Evolutionary conservation across 2,329 filamentous ascomycete genomes (phyloP).

Genomic region (Alternaria arbusti): DNA sequence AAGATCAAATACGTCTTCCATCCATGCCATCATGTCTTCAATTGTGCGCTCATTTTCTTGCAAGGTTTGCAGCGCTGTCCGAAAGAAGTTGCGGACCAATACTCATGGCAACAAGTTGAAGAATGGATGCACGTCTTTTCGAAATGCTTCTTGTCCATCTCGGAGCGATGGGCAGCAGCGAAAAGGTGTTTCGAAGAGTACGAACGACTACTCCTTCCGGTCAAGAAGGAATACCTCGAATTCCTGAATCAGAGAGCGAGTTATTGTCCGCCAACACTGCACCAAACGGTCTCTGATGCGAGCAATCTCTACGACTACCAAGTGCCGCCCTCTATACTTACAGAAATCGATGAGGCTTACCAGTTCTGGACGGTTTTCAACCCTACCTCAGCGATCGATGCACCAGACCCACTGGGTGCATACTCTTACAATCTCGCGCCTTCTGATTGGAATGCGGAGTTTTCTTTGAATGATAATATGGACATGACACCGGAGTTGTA

Average conservation of each 20-base stretch:
- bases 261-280: constrained; percentile 18
- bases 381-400: constrained; percentile 31
- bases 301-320: constrained; percentile 22
- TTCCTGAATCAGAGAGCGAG: constrained; percentile 39
- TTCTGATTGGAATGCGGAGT: constrained; percentile 43
- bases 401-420: constrained; percentile 25
- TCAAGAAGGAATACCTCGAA: constrained; percentile 44
- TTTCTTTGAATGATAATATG: constrained; percentile 34
- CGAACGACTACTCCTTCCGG: constrained; percentile 35
- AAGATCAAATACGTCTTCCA: constrained; percentile 50
- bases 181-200: constrained; percentile 45
- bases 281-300: constrained; percentile 6
- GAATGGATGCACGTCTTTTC: constrained; percentile 41
- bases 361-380: constrained; percentile 41
- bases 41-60: constrained; percentile 41
- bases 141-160: constrained; percentile 42
- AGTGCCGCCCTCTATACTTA: constrained; percentile 4
- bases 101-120: constrained; percentile 34
- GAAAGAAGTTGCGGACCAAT: constrained; percentile 36
- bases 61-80: constrained; percentile 41
- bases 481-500: constrained; percentile 20
- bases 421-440: constrained; percentile 34
- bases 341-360: constrained; percentile 35
- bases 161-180: constrained; percentile 45
- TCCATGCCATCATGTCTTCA: constrained; percentile 46